Base-by-base conservation (phyloP, 169 alveolate genomes). In the Plasmodium falciparum region DNA sequence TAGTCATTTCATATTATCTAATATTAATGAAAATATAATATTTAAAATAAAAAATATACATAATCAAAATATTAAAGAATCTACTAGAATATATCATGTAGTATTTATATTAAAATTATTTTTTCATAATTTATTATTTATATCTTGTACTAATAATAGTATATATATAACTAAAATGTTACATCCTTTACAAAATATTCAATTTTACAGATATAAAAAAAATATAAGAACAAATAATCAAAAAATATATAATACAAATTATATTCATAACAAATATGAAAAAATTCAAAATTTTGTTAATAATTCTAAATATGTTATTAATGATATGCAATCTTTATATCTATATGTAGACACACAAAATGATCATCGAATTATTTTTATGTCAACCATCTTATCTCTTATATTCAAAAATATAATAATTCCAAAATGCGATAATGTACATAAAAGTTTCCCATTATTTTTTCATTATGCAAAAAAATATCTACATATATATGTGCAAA, bases 321-420 rank as follows among this genome's bases (percentile, higher is more conserved):
- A 43, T 50, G 17, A 59, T 24, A 62, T 22, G 2, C 45, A 66
- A 20, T 52, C 24, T 33, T n/a, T 74, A 13, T 74, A 62, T 63
- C 15, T 74, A 22, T 74, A 61, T 62, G 49, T 74, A 61, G 88
- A 74, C 39, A 62, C 88, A 3, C 49, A 45, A 45, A 74, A 66
- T 20, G 88, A 74, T 61, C 88, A 74, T 22, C 24, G 88, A 62
- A 22, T 74, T 3, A 62, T 74, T 74, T 74, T 74, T 47, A 74
- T 74, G 88, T 22, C 8, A 4, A 11, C 88, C 17, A 54, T 74
- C 22, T 74, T 74, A 56, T 61, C 88, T 0, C 88, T 74, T 50
- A 63, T 74, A 17, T 63, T 66, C 29, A 17, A 11, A 74, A 74
- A 74, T n/a, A 47, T 59, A 6, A 8, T 74, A 49, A 74, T 74